Evolutionary conservation across 2,329 filamentous ascomycete species (phyloP).

Genomic region (Diaporthe eres): DNA sequence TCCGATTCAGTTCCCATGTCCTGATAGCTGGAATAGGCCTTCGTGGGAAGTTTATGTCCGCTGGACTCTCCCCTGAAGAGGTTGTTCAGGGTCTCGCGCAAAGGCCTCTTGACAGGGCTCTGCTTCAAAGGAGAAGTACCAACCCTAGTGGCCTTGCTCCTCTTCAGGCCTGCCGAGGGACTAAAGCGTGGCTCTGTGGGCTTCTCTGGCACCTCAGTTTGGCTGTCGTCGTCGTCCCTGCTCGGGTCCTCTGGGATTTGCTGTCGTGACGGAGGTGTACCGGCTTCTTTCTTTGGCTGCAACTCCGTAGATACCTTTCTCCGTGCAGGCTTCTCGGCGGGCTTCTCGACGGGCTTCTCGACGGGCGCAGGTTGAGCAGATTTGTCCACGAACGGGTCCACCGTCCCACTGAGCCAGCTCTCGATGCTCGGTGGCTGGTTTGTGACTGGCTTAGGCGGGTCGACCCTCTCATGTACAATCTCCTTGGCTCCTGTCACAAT

Average conservation of each 20-base stretch:
- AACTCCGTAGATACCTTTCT: slow-evolving; percentile 46
- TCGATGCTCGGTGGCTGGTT: slow-evolving; percentile 76
- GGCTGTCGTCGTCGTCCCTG: slow-evolving; percentile 35
- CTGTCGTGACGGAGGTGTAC: background rate
- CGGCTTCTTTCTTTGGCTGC: slow-evolving; percentile 43
- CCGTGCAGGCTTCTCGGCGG: slow-evolving; percentile 52
- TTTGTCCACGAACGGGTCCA: slow-evolving; percentile 72
- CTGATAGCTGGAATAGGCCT: slow-evolving; percentile 64
- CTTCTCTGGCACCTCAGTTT: slow-evolving; percentile 28
- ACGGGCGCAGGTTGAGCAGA: slow-evolving; percentile 50
- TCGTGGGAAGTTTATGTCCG: slow-evolving; percentile 59
- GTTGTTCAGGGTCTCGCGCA: slow-evolving; percentile 72
- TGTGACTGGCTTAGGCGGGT: slow-evolving; percentile 64
- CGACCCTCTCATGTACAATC: slow-evolving; percentile 73
- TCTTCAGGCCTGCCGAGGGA: slow-evolving; percentile 59
- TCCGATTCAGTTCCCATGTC: slow-evolving; percentile 51
- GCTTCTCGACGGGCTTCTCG: slow-evolving; percentile 48
- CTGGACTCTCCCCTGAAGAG: slow-evolving; percentile 75
- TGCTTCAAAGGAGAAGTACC: slow-evolving; percentile 64
- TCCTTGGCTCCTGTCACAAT: slow-evolving; percentile 76
- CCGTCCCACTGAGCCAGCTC: slow-evolving; percentile 74
- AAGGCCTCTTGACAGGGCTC: slow-evolving; percentile 59
- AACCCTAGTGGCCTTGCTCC: slow-evolving; percentile 69
- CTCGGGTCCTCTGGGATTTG: background rate
- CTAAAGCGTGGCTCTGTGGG: background rate